Conservation (phyloP, 176 grass and related monocot species). For the Stipa capillata region DNA sequence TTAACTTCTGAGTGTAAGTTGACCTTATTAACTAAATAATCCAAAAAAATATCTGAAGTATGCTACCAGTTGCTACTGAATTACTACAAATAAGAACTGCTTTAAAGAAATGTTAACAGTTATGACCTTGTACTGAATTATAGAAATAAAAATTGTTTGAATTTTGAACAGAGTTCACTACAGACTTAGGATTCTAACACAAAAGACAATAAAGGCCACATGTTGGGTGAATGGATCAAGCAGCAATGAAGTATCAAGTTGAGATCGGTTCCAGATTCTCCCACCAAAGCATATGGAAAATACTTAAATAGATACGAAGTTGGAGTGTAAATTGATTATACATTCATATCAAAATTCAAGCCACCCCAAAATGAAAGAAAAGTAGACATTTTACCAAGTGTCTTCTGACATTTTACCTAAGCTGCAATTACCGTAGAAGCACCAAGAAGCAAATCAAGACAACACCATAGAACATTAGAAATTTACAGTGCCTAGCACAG, state of each 20-base stretch:
- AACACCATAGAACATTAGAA: neutral
- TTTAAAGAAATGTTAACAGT: neutral
- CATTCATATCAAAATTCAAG: neutral
- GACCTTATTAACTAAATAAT: neutral
- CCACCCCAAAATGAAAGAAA: neutral
- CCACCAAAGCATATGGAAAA: neutral
- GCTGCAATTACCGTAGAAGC: neutral
- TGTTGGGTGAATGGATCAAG: neutral
- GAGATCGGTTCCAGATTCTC: neutral
- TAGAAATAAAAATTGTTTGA: neutral
- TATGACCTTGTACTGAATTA: neutral
- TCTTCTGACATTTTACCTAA: neutral
- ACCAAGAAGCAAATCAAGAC: neutral
- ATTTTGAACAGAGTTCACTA: neutral
- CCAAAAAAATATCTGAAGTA: neutral
- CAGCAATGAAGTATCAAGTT: neutral
- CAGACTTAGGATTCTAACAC: neutral
- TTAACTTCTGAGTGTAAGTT: neutral
- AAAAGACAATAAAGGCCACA: neutral
- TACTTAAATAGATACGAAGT: neutral
- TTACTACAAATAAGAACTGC: no score
- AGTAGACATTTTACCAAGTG: neutral
- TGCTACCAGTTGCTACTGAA: neutral
- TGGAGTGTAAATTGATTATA: neutral
- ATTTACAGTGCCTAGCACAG: neutral